These are phyloP conservation scores for Trapa incisa DNA, from an alignment of 345 rosid species.

Conservation along the genomic window DNA sequence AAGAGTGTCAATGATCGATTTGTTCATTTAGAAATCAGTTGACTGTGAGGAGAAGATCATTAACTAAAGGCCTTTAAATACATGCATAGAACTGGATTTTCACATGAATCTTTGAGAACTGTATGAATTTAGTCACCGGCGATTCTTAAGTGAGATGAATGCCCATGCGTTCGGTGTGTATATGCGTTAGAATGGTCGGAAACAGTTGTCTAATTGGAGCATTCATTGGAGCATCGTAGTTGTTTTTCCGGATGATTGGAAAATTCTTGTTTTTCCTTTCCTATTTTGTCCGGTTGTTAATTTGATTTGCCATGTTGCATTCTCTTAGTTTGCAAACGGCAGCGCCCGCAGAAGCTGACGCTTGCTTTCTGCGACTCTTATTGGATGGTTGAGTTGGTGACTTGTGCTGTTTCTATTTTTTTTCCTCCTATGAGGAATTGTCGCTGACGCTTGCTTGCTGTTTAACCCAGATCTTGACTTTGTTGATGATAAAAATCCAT, in stretches of 20 bases:
- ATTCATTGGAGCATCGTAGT: too few species aligned
- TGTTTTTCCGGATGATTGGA: too few species aligned
- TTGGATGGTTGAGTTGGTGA: background rate
- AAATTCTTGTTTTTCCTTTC: background rate
- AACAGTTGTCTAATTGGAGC: background rate
- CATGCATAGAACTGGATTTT: background rate
- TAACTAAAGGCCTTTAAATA: background rate
- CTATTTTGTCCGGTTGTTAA: background rate
- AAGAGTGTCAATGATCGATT: background rate
- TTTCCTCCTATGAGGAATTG: background rate
- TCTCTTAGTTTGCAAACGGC: background rate
- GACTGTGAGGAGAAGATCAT: background rate
- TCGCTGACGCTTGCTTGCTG: too few species aligned
- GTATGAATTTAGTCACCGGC: background rate
- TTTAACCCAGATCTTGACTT: too few species aligned
- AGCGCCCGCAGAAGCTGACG: background rate
- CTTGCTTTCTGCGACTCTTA: background rate
- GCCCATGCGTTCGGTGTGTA: background rate
- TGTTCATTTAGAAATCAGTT: too few species aligned
- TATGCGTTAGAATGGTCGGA: background rate
- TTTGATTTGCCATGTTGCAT: background rate
- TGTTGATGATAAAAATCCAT: too few species aligned
- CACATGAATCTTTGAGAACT: background rate
- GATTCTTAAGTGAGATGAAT: background rate
- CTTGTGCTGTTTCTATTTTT: background rate